Evolutionary conservation across 2,329 filamentous ascomycete genomes (phyloP).

Genomic region (Trichoderma sp.): DNA sequence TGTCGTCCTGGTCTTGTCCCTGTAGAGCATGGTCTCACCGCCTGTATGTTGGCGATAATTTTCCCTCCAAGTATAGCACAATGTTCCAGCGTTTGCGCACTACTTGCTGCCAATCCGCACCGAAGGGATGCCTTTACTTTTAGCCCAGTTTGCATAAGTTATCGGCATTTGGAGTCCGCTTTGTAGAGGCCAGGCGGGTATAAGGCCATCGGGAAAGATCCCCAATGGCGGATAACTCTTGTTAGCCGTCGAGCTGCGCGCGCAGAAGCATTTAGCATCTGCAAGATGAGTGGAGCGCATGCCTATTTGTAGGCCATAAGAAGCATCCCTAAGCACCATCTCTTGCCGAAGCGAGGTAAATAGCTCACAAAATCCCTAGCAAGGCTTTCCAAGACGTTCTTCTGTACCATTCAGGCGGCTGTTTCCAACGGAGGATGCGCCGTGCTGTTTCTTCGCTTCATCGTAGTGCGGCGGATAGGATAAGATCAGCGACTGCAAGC

Average conservation of each 20-base stretch:
- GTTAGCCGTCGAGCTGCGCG: not conserved
- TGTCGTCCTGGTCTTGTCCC: not conserved
- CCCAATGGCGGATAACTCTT: not conserved
- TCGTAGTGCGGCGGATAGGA: not conserved
- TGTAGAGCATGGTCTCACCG: not conserved
- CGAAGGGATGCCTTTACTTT: not conserved
- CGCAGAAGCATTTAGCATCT: not conserved
- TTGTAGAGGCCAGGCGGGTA: not conserved
- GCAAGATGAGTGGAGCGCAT: not conserved
- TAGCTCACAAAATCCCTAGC: not conserved
- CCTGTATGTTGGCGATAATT: not conserved
- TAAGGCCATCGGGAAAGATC: not conserved
- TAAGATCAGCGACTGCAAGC: not conserved
- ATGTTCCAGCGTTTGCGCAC: not conserved
- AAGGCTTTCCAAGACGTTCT: not conserved
- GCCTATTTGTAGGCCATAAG: not conserved
- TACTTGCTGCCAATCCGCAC: not conserved
- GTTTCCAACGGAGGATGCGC: not conserved
- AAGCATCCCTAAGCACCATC: not conserved
- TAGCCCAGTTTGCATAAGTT: not conserved
- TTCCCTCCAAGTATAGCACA: not conserved
- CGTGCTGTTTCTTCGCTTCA: not conserved
- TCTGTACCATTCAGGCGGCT: not conserved
- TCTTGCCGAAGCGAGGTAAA: not conserved
- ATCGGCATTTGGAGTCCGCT: not conserved